Evolutionary conservation across 805 yeast species (phyloP), one percentile per base, ranked within the genome.

Genomic region (Kluyveromyces siamensis): DNA sequence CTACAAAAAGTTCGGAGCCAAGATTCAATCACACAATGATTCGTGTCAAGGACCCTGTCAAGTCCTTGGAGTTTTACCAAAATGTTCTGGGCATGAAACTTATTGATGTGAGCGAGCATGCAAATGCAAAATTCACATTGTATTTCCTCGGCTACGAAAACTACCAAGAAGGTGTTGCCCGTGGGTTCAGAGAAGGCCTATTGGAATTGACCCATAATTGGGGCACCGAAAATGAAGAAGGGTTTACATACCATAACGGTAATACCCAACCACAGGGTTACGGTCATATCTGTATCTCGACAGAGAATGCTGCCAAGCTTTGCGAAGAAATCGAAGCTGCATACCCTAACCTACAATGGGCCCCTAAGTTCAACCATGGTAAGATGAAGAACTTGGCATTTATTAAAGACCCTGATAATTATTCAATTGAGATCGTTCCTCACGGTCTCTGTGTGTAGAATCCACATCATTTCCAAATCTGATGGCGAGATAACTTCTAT

Each of bases 201-300:
- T 66, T 93, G 48, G 99, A 93, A 69, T 74, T 93, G 62, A 91
- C 98, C 43, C 91, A 88, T 71, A 93, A 93, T 71, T 91, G 88
- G 83, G 99, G 98, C 19, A 87, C 97, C 19, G 99, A 93, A 64
- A 60, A 70, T 18, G 96, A 91, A 52, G 74, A 76, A 16, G 73
- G 75, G 5, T 87, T 88, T 70, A 69, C 74, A 46, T 93, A 91
- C 67, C 95, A 89, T 68, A 81, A 79, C 53, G 96, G 96, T 51
- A 88, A 89, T 66, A 80, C 80, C 16, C 73, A 79, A 41, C 83
- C 84, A 21, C 83, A 79, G 61, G 98, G 98, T 13, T 93, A 77
- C 62, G 95, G 93, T 40, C 96, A 91, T 69, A 76, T 87, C 51
- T 86, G 95, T 56, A 70, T 93, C 30, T 73, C 87, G 8, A 78